Base-by-base conservation (phyloP, 75 land plant genomes). In the Sequoia sempervirens region DNA sequence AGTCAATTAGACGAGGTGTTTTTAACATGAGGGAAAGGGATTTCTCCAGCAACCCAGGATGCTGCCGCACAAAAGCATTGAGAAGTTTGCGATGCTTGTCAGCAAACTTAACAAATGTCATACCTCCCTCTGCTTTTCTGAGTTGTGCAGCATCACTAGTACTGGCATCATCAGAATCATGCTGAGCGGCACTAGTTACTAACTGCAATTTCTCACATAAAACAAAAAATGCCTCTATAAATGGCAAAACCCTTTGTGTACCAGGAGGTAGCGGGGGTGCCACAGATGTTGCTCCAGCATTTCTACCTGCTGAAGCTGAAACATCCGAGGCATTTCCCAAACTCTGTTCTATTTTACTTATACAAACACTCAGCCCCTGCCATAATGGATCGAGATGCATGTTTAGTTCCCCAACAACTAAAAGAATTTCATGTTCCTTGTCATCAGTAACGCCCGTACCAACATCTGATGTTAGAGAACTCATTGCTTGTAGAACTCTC, bases 161-260 rank as follows among this genome's bases (percentile, higher is more conserved):
- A 82, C 89, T 91, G 20, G 87, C 92, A 84, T 86, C 89, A 40
- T 43, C 75, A 47, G 79, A 81, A 45, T 92, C 93, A 50, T 82
- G 81, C 18, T 84, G 88, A 38, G 64, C 84, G 37, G 85, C 80
- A 30, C 80, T 70, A 45, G 86, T 82, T 20, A 84, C 82, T 52
- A 87, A 5, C 73, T 88, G 89, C 46, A 93, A 82, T 81, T 93
- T 93, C 56, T 93, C 95, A 82, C 94, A 93, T n/a, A 90, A 82
- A n/a, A 93, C 89, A 86, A 93, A 92, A 70, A 93, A 93, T 37
- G 93, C 88, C 78, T 93, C 95, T 81, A 93, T 94, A 58, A 90
- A 93, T 50, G 93, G 93, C 70, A 93, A 75, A 23, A 93, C 83
- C 47, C 84, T 88, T 79, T 93, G 95, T 23, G 95, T 85, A 36